phyloP scores from a whole-genome alignment of 305 asterid genomes.

The Fraxinus sp. region DNA sequence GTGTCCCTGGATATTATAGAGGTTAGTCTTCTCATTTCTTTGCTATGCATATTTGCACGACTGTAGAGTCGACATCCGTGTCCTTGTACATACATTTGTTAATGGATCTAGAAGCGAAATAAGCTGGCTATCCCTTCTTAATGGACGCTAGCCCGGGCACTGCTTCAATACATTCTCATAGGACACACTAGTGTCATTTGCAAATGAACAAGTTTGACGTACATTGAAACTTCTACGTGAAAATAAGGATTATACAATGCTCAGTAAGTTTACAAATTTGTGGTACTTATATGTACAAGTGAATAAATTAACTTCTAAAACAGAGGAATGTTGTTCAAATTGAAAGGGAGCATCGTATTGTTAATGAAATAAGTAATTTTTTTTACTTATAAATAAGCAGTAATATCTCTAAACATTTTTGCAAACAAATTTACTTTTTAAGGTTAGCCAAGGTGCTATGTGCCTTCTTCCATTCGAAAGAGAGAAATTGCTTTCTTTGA shows the following conservation, averaged over 20 bases:
- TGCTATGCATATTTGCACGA: constrained; percentile 17
- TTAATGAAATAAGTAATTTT: neutral
- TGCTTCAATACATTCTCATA: neutral
- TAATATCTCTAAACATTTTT: neutral
- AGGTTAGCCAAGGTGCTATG: neutral
- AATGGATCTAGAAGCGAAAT: neutral
- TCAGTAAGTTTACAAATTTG: neutral
- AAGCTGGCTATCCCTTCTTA: neutral
- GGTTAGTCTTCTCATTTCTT: constrained; percentile 26
- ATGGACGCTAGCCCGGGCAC: neutral
- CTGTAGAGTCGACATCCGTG: neutral
- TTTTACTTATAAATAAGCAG: neutral
- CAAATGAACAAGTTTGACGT: neutral
- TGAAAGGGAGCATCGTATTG: neutral
- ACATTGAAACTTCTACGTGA: neutral
- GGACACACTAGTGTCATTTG: neutral
- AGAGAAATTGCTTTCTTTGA: neutral
- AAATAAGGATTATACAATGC: neutral
- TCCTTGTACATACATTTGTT: neutral
- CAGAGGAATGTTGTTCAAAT: neutral
- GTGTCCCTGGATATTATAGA: neutral
- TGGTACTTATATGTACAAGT: neutral
- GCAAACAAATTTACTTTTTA: neutral
- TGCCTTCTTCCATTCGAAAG: neutral
- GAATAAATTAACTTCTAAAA: neutral